Percentiles rank a stretch among this genome's conserved stretches.
Conservation (phyloP, 345 rosid genomes). For the Arabidopsis arenosa region DNA sequence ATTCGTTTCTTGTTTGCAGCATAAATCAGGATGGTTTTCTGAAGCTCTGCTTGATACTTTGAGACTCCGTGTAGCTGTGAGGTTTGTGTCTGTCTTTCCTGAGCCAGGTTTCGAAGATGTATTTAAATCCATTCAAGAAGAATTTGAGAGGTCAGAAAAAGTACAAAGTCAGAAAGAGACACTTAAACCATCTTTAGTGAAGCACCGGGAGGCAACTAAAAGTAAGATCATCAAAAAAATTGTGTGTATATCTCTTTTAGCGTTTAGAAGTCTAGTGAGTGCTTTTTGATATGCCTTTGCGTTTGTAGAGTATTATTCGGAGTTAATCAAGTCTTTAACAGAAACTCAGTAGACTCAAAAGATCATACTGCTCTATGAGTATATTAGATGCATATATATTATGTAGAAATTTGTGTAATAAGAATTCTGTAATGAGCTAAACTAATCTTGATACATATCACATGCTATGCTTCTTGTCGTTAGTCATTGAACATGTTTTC, state of each 20-base stretch:
- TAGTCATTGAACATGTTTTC: conserved; percentile 8
- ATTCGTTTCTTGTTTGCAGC: conserved; percentile 47
- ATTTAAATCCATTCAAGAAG: conserved; percentile 66
- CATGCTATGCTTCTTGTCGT: conserved; percentile 16
- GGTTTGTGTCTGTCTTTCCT: conserved; percentile 80
- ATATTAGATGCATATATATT: too few relatives aligned
- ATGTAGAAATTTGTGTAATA: neutral
- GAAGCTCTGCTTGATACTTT: conserved; percentile 69
- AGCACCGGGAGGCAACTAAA: conserved; percentile 55
- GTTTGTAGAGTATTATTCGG: neutral
- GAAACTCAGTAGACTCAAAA: neutral
- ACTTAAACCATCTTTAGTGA: conserved; percentile 55
- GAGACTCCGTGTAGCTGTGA: conserved; percentile 75
- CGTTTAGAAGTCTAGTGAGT: conserved; percentile 1
- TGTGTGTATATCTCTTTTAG: conserved; percentile 7
- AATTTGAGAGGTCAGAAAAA: conserved; percentile 81
- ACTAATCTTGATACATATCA: neutral
- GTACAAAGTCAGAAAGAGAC: conserved; percentile 52
- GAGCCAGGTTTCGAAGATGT: conserved; percentile 70
- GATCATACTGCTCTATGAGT: too few relatives aligned
- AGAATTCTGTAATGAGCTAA: neutral
- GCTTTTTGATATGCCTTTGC: neutral
- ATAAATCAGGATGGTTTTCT: conserved; percentile 90
- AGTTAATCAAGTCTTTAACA: neutral
- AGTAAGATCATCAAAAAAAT: conserved; percentile 46